phyloP scores from a whole-genome alignment of 2,329 filamentous ascomycete species.

The Aspergillus ochraceoroseus region DNA sequence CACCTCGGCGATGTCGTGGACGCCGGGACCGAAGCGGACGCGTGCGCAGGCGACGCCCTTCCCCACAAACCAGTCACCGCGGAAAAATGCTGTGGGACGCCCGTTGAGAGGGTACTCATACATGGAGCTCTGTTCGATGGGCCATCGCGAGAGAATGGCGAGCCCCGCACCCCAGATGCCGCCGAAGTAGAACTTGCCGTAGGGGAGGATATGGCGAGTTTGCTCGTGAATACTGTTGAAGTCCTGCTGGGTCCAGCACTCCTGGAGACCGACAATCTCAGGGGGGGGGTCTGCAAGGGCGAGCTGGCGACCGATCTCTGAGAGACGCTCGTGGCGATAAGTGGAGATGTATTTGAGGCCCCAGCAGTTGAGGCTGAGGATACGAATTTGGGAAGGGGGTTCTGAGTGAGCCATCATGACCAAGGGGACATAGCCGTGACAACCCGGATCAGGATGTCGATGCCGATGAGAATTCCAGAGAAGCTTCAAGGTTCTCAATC shows the following conservation, averaged over 20 bases:
- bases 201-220: conserved; percentile 69
- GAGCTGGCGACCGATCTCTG: conserved; percentile 77
- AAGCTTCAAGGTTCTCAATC: no score
- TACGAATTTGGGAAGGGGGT: conserved; percentile 59
- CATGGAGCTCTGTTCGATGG: conserved; percentile 86
- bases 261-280: conserved; percentile 87
- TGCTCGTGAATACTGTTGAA: conserved; percentile 71
- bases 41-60: conserved; percentile 85
- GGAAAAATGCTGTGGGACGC: conserved; percentile 84
- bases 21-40: conserved; percentile 63
- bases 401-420: conserved; percentile 21
- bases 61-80: conserved; percentile 94
- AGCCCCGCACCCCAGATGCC: conserved; percentile 87
- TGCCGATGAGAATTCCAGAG: no score
- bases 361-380: conserved; percentile 95
- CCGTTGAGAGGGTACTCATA: conserved; percentile 84
- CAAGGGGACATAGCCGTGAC: no score
- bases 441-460: no score
- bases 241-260: conserved; percentile 87
- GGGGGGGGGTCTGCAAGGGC: conserved; percentile 63
- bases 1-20: conserved; percentile 70
- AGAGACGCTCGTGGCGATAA: conserved; percentile 69
- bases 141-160: conserved; percentile 85
- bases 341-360: conserved; percentile 82
- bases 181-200: conserved; percentile 88